Evolutionary conservation across 768 basidiomycete genomes (phyloP), one percentile per base, ranked within the genome.

Genomic region (Galerina sulciceps): DNA sequence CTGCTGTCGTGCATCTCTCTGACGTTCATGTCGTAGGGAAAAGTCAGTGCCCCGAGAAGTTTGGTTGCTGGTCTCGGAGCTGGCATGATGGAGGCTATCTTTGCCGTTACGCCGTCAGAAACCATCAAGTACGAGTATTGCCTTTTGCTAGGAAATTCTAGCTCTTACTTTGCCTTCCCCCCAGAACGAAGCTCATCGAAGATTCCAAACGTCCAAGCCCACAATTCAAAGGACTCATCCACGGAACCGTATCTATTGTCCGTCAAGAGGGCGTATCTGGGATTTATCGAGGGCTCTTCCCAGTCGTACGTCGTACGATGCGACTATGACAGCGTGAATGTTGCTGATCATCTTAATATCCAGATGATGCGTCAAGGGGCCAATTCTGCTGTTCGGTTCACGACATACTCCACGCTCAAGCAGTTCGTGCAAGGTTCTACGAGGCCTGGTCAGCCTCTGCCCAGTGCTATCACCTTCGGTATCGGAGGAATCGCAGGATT

Each of bases 341-440:
- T n/a, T 26, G 38, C 57, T 35, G 46, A 35, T 35, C 17, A 55
- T n/a, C 10, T 51, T 37, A 10, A 14, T 31, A 13, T 41, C 26
- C 68, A 97, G 94, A 93, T 96, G 86, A 91, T 96, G 85, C 89
- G 95, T 26, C 96, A 99, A 85, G 95, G 94, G 38, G 96, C 96
- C 41, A 99, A 99, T 71, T 98, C 95, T 4, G 95, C 97, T 10
- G 87, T 99, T 31, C 84, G 96, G 34, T 99, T 98, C 77, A 95
- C 96, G 47, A 94, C 94, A 0, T 99, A 98, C 74, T 86, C 91
- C 2, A 96, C 93, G 0, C 79, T 99, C 58, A 98, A 97, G 75
- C 94, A 97, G 67, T 85, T 94, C 63, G 93, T 94, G 1, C 94
- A 94, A 69, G 90, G 94, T 20, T 88, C 86, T 15, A 82, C 89